Percentiles rank a stretch among this genome's conserved stretches.
Conservation (phyloP, 2,329 filamentous ascomycete genomes). For the Arthrocladium fulminans region DNA sequence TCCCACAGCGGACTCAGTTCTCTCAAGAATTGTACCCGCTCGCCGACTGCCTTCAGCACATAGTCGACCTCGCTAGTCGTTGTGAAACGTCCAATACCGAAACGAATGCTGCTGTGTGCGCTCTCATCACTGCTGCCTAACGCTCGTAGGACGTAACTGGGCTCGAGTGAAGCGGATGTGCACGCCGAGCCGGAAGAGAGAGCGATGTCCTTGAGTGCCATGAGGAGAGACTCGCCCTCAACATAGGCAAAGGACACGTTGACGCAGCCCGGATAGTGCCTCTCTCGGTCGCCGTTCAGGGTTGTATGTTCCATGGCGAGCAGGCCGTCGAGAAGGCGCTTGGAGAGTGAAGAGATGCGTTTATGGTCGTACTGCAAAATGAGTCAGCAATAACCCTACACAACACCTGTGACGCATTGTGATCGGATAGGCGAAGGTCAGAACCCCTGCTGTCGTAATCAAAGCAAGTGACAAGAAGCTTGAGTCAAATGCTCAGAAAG, state of each 20-base stretch:
- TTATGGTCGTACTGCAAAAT: constrained; percentile 75
- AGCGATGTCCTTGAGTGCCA: constrained; percentile 97
- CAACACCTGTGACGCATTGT: not conserved
- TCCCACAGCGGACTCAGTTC: constrained; percentile 97
- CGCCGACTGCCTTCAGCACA: constrained; percentile 84
- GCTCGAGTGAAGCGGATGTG: constrained; percentile 92
- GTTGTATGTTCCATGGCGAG: constrained; percentile 83
- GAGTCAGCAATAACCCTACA: not conserved
- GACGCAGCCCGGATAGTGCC: constrained; percentile 92
- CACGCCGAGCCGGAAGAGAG: constrained; percentile 94
- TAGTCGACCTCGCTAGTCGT: constrained; percentile 95
- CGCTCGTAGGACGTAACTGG: constrained; percentile 89
- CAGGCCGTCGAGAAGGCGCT: constrained; percentile 72
- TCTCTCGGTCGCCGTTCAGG: constrained; percentile 74
- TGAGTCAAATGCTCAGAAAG: constrained; percentile 69
- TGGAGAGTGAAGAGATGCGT: constrained; percentile 72
- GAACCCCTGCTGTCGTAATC: constrained; percentile 59
- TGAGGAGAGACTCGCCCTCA: constrained; percentile 92
- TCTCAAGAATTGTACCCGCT: constrained; percentile 83
- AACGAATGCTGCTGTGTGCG: constrained; percentile 94
- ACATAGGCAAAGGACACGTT: constrained; percentile 99
- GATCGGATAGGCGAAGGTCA: constrained; percentile 37
- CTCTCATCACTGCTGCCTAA: constrained; percentile 95
- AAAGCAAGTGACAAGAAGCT: constrained; percentile 42
- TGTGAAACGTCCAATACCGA: constrained; percentile 94